Base-by-base conservation (phyloP, 2,329 filamentous ascomycete genomes). In the Sporothrix phasma region DNA sequence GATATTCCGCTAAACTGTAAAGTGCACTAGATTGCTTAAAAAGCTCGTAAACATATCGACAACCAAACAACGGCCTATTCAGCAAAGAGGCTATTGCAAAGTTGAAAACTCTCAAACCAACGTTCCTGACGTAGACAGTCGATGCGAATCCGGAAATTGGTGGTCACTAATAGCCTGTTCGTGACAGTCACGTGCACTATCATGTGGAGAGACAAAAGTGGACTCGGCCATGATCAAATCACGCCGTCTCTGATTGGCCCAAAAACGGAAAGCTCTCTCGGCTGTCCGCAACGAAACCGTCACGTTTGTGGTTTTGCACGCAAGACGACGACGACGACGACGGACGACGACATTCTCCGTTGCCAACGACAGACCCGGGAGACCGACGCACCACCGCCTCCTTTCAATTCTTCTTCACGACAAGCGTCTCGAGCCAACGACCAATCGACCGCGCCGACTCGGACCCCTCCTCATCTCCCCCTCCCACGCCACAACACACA, bases 201-300 rank as follows among this genome's bases (percentile, higher is more conserved):
- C 51, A 54, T n/a, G n/a, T 37, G 51, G 10, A 2, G 2, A 5
- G 7, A 2, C 45, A 39, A 1, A 39, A 39, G 51, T 56, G 51
- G 51, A 5, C 31, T 39, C 3, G n/a, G 2, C 13, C 2, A 6
- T 1, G 24, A 26, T 13, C 54, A 34, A 65, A 62, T 59, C 53
- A 59, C 31, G 49, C 26, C 41, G 51, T 1, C 60, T 59, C 41
- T 61, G 31, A 65, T 65, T 62, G 64, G 51, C 31, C 51, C 34
- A 39, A 51, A 58, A 56, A 49, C 47, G 15, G 47, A 37, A 58
- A 37, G 56, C 49, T 31, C 51, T 22, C 51, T 54, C 19, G 31
- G 51, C 51, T 37, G 31, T 39, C 15, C 29, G 31, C 43, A 51
- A 17, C 34, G 5, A 31, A 26, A 15, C 37, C 6, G 41, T 43